A percentile compares a stretch with the other conserved stretches of the same genome.
Evolutionary conservation across 495 filamentous ascomycete species (phyloP).

Genomic region (Talaromyces proteolyticus): DNA sequence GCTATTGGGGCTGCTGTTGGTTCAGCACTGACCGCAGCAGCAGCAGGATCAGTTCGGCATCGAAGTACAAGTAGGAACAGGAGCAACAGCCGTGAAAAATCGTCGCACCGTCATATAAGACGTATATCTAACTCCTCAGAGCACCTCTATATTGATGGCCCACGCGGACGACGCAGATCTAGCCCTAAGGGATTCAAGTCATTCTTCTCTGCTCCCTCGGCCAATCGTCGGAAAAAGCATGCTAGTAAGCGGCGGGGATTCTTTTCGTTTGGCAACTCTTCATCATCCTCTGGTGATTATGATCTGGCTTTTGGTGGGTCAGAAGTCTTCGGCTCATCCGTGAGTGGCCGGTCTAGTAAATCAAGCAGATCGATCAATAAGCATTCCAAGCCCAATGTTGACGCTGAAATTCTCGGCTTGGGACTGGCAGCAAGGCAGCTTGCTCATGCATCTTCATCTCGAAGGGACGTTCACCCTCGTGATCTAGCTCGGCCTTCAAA

Average conservation of each 20-base stretch:
- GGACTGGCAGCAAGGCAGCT: slow-evolving; percentile 53
- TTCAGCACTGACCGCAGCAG: slow-evolving; percentile 26
- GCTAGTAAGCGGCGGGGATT: slow-evolving; percentile 44
- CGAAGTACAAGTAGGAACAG: background rate
- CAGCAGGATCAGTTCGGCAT: slow-evolving; percentile 16
- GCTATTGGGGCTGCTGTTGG: slow-evolving; percentile 43
- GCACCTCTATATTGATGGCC: slow-evolving; percentile 26
- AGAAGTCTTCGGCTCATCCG: slow-evolving; percentile 17
- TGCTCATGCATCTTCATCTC: slow-evolving; percentile 31
- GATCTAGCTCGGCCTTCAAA: slow-evolving; percentile 19
- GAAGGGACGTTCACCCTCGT: slow-evolving; percentile 17
- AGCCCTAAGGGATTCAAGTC: slow-evolving; percentile 25
- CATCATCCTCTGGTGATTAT: slow-evolving; percentile 52
- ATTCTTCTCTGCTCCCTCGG: slow-evolving; percentile 46
- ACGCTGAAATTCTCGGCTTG: slow-evolving; percentile 50
- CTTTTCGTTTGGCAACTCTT: slow-evolving; percentile 55
- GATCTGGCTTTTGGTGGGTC: slow-evolving; percentile 43
- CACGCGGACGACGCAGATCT: slow-evolving; percentile 21
- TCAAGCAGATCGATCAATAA: slow-evolving; percentile 22
- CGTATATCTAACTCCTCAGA: slow-evolving; percentile 29
- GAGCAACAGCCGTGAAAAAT: slow-evolving; percentile 18
- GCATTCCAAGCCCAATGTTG: slow-evolving; percentile 37
- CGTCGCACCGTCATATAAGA: slow-evolving; percentile 18
- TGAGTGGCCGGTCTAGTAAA: slow-evolving; percentile 21
- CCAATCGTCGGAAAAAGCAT: slow-evolving; percentile 36